Conservation (phyloP, 805 yeast genomes). For the Ogataea corticis region DNA sequence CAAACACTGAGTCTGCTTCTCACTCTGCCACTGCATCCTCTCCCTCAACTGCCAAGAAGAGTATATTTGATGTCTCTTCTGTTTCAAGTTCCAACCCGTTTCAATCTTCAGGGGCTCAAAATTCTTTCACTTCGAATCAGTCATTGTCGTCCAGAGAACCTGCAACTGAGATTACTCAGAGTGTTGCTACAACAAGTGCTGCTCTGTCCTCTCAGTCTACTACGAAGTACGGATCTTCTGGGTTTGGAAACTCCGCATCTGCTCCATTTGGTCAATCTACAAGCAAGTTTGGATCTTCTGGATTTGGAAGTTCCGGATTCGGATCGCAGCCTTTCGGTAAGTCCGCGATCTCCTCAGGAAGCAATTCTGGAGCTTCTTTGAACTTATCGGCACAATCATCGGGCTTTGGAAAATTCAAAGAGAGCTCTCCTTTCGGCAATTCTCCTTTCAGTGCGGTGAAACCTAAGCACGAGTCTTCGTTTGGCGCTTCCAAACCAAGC, state of each 20-base stretch:
- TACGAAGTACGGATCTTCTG: not conserved
- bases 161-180: too few relatives aligned
- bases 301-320: conserved; percentile 20
- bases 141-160: not conserved
- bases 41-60: not conserved
- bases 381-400: not conserved
- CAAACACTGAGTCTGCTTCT: too few relatives aligned
- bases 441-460: conserved; percentile 2
- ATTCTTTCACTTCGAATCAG: not conserved
- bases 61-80: not conserved
- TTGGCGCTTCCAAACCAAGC: not conserved
- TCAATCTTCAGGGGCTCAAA: not conserved
- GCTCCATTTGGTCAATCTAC: conserved; percentile 8
- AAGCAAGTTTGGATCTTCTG: conserved; percentile 6
- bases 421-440: not conserved
- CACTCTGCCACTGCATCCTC: not conserved
- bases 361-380: not conserved
- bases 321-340: conserved; percentile 21
- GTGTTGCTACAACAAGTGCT: too few relatives aligned
- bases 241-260: not conserved
- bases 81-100: not conserved
- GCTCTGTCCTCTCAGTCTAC: too few relatives aligned
- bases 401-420: not conserved
- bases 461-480: not conserved
- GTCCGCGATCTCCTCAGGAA: conserved; percentile 6